phyloP scores from a whole-genome alignment of 768 basidiomycete genomes.

The Russula sp. region DNA sequence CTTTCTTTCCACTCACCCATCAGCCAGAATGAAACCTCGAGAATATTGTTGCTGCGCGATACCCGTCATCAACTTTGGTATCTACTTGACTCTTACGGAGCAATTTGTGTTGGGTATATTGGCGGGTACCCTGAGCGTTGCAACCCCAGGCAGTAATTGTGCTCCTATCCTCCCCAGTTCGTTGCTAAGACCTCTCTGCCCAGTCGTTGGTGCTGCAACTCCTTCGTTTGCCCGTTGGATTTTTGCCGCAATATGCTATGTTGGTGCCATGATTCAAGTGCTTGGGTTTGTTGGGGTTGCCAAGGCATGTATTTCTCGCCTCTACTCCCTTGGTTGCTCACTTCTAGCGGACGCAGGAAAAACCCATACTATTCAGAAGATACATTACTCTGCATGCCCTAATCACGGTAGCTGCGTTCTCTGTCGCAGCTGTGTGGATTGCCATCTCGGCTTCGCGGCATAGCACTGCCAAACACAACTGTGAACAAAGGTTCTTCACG shows the following conservation, averaged over 20 bases:
- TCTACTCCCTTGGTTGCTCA: slow-evolving; percentile 6
- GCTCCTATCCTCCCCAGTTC: neutral
- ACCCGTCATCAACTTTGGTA: slow-evolving; percentile 85
- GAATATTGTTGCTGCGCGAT: slow-evolving; percentile 94
- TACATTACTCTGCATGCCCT: slow-evolving; percentile 67
- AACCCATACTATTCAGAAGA: slow-evolving; percentile 57
- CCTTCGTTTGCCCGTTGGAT: slow-evolving; percentile 74
- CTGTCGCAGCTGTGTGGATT: slow-evolving; percentile 77
- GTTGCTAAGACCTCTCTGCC: slow-evolving; percentile 1
- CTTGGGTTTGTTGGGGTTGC: slow-evolving; percentile 85
- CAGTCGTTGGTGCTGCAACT: slow-evolving; percentile 85
- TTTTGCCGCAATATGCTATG: slow-evolving; percentile 72
- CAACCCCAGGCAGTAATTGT: slow-evolving; percentile 73
- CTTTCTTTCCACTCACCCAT: slow-evolving; percentile 16
- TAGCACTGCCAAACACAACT: slow-evolving; percentile 62
- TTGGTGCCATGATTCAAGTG: slow-evolving; percentile 71
- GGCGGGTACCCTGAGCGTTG: slow-evolving; percentile 69
- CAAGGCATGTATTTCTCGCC: slow-evolving; percentile 46
- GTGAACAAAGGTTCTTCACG: slow-evolving; percentile 56
- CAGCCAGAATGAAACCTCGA: slow-evolving; percentile 59
- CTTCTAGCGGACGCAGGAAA: slow-evolving; percentile 49
- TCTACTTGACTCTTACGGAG: slow-evolving; percentile 75
- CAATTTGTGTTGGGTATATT: slow-evolving; percentile 67
- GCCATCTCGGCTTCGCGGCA: slow-evolving; percentile 79
- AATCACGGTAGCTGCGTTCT: slow-evolving; percentile 58